Conservation (phyloP, 148 eudicot species). For the Spergularia marina region DNA sequence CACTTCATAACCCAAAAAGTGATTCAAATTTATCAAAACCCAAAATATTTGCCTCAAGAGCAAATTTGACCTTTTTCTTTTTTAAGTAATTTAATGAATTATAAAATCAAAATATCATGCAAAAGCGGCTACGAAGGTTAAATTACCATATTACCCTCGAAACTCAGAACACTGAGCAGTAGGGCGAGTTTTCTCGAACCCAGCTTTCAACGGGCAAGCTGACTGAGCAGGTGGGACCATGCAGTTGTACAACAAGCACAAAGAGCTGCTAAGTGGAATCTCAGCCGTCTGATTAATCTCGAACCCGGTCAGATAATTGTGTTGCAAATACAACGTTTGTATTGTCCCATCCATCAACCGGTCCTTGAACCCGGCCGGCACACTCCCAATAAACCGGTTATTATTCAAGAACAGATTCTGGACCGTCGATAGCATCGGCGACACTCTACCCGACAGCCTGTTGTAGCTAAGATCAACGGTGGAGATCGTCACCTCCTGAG, state of each 20-base stretch:
- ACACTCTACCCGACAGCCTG: constrained; percentile 58
- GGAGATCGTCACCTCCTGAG: constrained; percentile 43
- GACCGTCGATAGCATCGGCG: constrained; percentile 68
- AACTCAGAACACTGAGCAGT: constrained; percentile 63
- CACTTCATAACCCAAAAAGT: background rate
- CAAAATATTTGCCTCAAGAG: constrained; percentile 13
- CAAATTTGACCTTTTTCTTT: background rate
- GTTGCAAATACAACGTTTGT: constrained; percentile 71
- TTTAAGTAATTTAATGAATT: too few relatives aligned
- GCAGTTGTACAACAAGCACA: constrained; percentile 90
- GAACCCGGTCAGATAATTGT: constrained; percentile 75
- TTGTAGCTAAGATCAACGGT: constrained; percentile 83
- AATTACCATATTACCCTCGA: constrained; percentile 43
- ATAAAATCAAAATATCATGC: too few relatives aligned
- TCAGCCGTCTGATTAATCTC: constrained; percentile 74
- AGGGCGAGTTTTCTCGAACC: constrained; percentile 69
- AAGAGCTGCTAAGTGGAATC: constrained; percentile 68
- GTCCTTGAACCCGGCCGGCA: constrained; percentile 61
- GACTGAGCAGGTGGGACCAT: constrained; percentile 85
- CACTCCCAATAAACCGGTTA: constrained; percentile 75
- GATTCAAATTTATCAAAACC: constrained; percentile 5
- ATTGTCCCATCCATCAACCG: constrained; percentile 52
- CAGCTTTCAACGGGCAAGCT: constrained; percentile 85
- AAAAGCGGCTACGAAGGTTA: background rate
- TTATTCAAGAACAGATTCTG: constrained; percentile 68